Percentiles rank a stretch among this genome's conserved stretches.
Evolutionary conservation across 2,329 filamentous ascomycete genomes (phyloP).

Genomic region (Hymenoscyphus scutula): DNA sequence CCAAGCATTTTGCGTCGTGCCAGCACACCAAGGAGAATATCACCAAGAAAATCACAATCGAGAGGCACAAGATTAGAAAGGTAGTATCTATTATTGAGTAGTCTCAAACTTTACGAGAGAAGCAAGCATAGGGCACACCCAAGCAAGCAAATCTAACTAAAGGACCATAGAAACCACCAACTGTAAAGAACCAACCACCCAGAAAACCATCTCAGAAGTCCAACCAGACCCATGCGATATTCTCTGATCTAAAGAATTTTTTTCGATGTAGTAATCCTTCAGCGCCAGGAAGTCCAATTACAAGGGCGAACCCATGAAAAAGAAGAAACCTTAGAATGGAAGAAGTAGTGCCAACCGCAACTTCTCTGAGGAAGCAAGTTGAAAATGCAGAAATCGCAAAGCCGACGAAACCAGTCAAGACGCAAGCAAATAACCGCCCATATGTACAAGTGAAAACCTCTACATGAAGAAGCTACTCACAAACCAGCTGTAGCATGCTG

Average conservation of each 20-base stretch:
- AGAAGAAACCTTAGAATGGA: neutral
- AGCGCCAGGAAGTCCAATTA: neutral
- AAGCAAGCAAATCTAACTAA: neutral
- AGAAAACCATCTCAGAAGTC: no score
- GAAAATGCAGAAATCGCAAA: neutral
- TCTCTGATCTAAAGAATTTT: neutral
- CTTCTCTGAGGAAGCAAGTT: neutral
- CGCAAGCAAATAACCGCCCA: neutral
- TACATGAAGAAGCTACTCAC: neutral
- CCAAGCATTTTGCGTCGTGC: neutral
- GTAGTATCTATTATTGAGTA: neutral
- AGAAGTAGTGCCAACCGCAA: neutral
- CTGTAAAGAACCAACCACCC: neutral
- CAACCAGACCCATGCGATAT: neutral
- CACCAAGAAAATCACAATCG: neutral
- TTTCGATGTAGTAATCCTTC: neutral
- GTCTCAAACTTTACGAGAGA: neutral
- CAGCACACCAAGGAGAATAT: no score
- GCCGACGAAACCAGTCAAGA: neutral
- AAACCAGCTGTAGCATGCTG: neutral
- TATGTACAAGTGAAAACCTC: neutral
- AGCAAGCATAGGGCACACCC: neutral
- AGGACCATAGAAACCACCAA: neutral
- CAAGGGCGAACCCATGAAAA: neutral
- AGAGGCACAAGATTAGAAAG: neutral